Conservation (phyloP, 345 rosid genomes). For the Laguncularia racemosa region DNA sequence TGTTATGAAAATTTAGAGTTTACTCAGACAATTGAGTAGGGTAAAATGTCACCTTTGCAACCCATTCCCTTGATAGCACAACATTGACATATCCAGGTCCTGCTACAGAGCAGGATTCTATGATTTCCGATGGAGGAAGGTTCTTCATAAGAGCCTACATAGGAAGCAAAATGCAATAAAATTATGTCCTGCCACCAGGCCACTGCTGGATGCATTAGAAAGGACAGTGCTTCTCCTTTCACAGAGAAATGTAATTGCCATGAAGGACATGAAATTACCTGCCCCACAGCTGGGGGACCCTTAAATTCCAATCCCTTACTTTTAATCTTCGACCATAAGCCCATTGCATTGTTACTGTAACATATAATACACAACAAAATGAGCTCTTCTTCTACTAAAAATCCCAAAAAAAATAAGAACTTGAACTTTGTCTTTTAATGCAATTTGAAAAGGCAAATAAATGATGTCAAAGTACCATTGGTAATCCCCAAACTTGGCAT, state of each 20-base stretch:
- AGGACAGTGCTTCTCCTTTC: too few relatives aligned
- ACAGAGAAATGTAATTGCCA: neutral
- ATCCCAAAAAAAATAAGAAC: neutral
- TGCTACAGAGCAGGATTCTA: slow-evolving; percentile 76
- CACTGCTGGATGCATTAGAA: too few relatives aligned
- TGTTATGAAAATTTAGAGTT: neutral
- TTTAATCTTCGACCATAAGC: slow-evolving; percentile 65
- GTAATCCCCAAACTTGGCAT: slow-evolving; percentile 75
- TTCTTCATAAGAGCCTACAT: slow-evolving; percentile 62
- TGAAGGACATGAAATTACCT: slow-evolving; percentile 33
- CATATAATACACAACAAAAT: slow-evolving; percentile 2
- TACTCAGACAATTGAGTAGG: neutral
- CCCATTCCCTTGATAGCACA: slow-evolving; percentile 63
- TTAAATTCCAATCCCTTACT: slow-evolving; percentile 53
- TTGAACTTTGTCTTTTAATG: neutral
- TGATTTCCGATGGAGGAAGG: slow-evolving; percentile 74
- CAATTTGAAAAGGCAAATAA: neutral
- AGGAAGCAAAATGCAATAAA: neutral
- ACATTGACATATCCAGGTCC: slow-evolving; percentile 96
- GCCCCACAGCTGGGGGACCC: slow-evolving; percentile 81
- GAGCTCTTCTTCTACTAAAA: neutral
- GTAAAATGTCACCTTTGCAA: slow-evolving; percentile 56
- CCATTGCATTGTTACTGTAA: slow-evolving; percentile 90
- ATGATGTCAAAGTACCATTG: slow-evolving; percentile 50
- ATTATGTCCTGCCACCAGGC: too few relatives aligned